Conservation (phyloP, 2,329 filamentous ascomycete genomes). For the Neofusicoccum parvum region DNA sequence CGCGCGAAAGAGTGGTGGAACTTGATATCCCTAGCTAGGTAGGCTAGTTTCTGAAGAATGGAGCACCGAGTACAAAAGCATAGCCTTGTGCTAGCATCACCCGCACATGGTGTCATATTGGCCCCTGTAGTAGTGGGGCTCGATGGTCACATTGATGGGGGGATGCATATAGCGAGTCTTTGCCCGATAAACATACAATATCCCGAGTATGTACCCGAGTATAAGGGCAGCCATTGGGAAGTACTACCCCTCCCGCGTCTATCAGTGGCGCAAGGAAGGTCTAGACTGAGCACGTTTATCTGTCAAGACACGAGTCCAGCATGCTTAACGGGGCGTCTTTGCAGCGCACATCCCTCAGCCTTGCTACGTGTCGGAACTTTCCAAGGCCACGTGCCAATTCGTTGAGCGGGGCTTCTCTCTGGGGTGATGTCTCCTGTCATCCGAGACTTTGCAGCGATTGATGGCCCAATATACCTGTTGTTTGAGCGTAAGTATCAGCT, state of each 20-base stretch:
- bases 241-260: background rate
- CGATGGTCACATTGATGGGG: too few relatives aligned
- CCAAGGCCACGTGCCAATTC: too few relatives aligned
- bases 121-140: background rate
- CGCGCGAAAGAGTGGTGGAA: constrained; percentile 28
- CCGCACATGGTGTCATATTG: background rate
- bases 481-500: too few relatives aligned
- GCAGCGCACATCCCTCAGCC: constrained; percentile 3
- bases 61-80: background rate
- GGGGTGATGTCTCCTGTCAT: too few relatives aligned
- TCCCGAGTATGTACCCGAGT: too few relatives aligned
- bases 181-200: too few relatives aligned
- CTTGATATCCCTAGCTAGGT: constrained; percentile 6
- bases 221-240: background rate
- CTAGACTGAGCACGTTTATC: background rate
- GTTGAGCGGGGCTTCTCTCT: background rate
- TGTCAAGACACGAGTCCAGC: background rate
- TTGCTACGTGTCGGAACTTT: background rate
- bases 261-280: background rate
- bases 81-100: background rate
- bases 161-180: too few relatives aligned
- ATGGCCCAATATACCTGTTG: too few relatives aligned
- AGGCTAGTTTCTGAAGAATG: background rate
- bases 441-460: too few relatives aligned
- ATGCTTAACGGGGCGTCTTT: background rate